Evolutionary conservation across 495 filamentous ascomycete genomes (phyloP), one percentile per base, ranked within the genome.

Genomic region (Penicillium silybi): DNA sequence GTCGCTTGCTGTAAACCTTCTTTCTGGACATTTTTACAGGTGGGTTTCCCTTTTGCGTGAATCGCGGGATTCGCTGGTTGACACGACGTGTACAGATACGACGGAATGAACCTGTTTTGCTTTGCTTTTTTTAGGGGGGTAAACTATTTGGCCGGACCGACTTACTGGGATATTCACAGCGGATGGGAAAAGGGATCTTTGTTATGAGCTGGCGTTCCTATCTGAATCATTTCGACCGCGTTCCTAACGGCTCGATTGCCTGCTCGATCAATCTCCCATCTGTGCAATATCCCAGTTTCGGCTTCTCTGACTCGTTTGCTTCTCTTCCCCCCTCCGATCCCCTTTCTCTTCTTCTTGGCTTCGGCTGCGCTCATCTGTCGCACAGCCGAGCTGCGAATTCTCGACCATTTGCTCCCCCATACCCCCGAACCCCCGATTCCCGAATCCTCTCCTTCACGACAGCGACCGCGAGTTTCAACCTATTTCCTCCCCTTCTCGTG

Each of bases 1-100:
- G 74, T 52, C 65, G 70, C 48, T 53, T 77, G 59, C 59, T 77
- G 66, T 77, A 62, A 68, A 53, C 51, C 40, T 53, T 25, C 38
- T 52, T 52, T 48, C 23, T 44, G 20, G 25, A 44, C 34, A 42
- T 56, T 43, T 42, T 56, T 50, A 56, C 59, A 62, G 65, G 63
- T 65, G 51, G 46, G 62, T 63, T 53, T 50, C 9, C 9, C 32
- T 25, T 0, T 23, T 9, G 18, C 40, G 20, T 16, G 26, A 6
- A 22, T 27, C 11, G 11, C 22, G 22, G 37, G 37, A 39, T 39
- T 16, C 9, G n/a, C 29, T 18, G 16, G 37, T 39, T 39, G 37
- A 39, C 37, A 19, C 16, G 16, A 16, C 6, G 10, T 7, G 32
- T 9, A 48, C 55, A 66, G 63, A 57, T 66, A 66, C 63, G 63